Conservation (phyloP, 805 yeast genomes). For the Candida takata region DNA sequence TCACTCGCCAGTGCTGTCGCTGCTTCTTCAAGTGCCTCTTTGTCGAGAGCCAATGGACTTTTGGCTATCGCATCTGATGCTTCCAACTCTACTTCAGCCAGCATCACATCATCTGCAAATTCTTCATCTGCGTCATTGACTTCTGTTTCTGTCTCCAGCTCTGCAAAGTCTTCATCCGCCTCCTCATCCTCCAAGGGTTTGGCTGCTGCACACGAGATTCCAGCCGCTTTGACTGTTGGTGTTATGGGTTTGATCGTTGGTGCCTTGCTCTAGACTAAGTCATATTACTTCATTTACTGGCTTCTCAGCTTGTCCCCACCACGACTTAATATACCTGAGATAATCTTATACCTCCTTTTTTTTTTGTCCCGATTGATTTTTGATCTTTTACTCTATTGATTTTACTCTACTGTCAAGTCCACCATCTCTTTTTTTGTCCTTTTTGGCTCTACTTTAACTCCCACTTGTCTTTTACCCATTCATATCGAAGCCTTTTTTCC, state of each 20-base stretch:
- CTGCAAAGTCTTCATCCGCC: slow-evolving; percentile 20
- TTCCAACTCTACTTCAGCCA: slow-evolving; percentile 21
- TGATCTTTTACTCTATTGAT: background rate
- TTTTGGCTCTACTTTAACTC: background rate
- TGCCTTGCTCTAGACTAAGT: slow-evolving; percentile 16
- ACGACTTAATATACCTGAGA: too few species aligned
- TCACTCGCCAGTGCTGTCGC: too few species aligned
- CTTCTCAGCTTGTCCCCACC: too few species aligned
- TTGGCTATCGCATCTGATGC: slow-evolving; percentile 36
- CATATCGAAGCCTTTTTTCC: background rate
- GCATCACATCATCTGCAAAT: slow-evolving; percentile 28
- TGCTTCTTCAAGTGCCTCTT: slow-evolving; percentile 15
- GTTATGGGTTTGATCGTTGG: slow-evolving; percentile 23
- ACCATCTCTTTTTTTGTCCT: background rate
- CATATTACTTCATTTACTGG: too few species aligned
- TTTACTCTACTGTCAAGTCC: background rate
- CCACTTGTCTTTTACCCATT: slow-evolving; percentile 1
- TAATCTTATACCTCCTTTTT: too few species aligned
- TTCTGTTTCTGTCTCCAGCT: slow-evolving; percentile 16
- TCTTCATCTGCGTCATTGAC: slow-evolving; percentile 16
- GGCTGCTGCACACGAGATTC: slow-evolving; percentile 21
- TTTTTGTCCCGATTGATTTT: too few species aligned
- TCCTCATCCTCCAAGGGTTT: slow-evolving; percentile 28
- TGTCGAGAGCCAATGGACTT: slow-evolving; percentile 32
- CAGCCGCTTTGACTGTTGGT: slow-evolving; percentile 24